These are phyloP conservation scores for Fomitiporia mediterranea DNA, from an alignment of 1,284 basidiomycete genomes.

Conservation along the genomic window DNA sequence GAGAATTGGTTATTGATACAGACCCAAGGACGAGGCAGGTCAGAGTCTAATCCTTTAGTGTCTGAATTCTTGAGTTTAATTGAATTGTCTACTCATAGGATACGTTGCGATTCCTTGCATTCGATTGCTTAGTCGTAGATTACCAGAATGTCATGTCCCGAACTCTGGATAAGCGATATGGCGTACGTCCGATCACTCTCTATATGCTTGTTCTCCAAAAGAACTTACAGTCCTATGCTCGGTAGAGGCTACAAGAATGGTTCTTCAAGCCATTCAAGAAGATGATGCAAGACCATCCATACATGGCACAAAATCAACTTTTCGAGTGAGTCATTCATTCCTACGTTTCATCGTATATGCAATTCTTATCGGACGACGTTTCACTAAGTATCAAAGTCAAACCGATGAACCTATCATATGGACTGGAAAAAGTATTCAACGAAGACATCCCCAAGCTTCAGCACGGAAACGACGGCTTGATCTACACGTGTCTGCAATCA, in stretches of 20 bases:
- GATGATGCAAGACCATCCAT: constrained; percentile 65
- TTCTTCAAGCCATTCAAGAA: constrained; percentile 79
- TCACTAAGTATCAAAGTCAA: constrained; percentile 76
- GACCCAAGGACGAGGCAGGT: constrained; percentile 72
- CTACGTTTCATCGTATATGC: background rate
- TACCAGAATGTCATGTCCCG: constrained; percentile 84
- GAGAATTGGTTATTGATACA: constrained; percentile 90
- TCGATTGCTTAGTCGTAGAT: constrained; percentile 90
- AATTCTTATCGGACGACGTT: constrained; percentile 18
- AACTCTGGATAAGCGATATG: constrained; percentile 84
- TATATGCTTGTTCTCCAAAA: background rate
- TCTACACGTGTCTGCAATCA: constrained; percentile 90
- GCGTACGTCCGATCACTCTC: constrained; percentile 47
- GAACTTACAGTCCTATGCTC: background rate
- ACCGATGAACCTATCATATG: constrained; percentile 85
- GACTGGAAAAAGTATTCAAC: constrained; percentile 79
- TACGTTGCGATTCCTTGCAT: constrained; percentile 80
- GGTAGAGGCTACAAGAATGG: constrained; percentile 77
- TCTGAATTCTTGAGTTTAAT: background rate
- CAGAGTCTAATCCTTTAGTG: constrained; percentile 25
- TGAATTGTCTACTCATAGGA: constrained; percentile 43
- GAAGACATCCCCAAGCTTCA: constrained; percentile 84
- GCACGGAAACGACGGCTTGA: constrained; percentile 94
- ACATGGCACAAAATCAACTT: constrained; percentile 61
- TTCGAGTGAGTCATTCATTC: constrained; percentile 66